These are phyloP conservation scores for Candida argentea DNA, from an alignment of 805 yeast species.

Conservation along the genomic window DNA sequence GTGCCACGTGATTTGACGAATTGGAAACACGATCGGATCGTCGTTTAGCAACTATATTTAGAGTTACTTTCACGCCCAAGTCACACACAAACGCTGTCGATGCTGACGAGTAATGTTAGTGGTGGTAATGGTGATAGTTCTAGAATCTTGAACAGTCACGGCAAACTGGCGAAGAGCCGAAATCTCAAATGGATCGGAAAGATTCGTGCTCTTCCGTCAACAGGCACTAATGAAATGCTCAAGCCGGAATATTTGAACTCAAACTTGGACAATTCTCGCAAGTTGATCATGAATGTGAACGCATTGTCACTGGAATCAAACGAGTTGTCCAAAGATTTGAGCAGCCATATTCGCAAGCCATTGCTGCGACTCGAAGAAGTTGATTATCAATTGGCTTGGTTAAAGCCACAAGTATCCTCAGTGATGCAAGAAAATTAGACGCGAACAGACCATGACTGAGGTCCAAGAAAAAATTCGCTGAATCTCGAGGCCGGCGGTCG, in stretches of 20 bases:
- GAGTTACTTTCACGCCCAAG: too few species aligned
- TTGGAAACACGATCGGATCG: slow-evolving; percentile 27
- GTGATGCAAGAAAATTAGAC: too few species aligned
- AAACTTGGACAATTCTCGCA: slow-evolving; percentile 27
- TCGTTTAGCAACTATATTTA: too few species aligned
- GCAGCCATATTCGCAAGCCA: slow-evolving; percentile 9
- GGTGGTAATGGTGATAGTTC: not conserved
- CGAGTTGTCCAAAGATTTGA: slow-evolving; percentile 3
- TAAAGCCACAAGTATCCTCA: slow-evolving; percentile 3
- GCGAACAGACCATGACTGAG: too few species aligned
- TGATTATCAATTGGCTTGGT: slow-evolving; percentile 16
- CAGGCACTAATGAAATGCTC: slow-evolving; percentile 21
- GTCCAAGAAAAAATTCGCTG: too few species aligned
- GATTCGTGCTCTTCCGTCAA: slow-evolving; percentile 24
- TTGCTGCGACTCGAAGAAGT: slow-evolving; percentile 11
- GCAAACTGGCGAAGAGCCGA: not conserved
- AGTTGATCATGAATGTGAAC: slow-evolving; percentile 15
- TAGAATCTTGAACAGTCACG: not conserved
- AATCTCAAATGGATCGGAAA: slow-evolving; percentile 13
- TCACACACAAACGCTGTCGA: too few species aligned
- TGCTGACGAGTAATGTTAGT: not conserved
- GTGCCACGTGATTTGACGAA: slow-evolving; percentile 21
- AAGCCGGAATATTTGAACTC: slow-evolving; percentile 28
- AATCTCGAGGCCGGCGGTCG: too few species aligned
- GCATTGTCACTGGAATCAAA: slow-evolving; percentile 6